A percentile compares a stretch with the other conserved stretches of the same genome.
Evolutionary conservation across 495 filamentous ascomycete species (phyloP).

Genomic region (Cairneyella variabilis): DNA sequence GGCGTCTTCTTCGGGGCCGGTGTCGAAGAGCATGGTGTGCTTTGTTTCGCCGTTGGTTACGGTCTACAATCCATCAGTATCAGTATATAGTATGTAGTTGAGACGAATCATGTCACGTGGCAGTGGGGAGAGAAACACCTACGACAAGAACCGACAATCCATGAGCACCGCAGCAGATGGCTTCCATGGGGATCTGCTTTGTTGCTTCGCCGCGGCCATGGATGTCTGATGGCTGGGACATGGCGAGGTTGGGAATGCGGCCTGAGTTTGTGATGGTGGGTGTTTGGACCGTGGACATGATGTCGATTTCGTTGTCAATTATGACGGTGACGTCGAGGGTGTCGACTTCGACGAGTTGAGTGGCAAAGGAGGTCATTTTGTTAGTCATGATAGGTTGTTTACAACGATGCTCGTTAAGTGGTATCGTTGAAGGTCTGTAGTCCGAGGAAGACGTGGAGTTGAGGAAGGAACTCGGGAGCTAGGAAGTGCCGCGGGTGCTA

Average conservation of each 20-base stretch:
- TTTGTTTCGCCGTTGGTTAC: conserved; percentile 47
- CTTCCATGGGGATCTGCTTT: conserved; percentile 48
- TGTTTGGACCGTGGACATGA: conserved; percentile 46
- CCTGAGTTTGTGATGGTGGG: conserved; percentile 44
- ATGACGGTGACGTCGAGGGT: conserved; percentile 43
- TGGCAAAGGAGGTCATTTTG: too few species aligned
- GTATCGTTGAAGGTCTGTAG: too few species aligned
- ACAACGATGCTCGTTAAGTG: too few species aligned
- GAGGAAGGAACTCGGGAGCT: too few species aligned
- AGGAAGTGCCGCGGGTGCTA: too few species aligned
- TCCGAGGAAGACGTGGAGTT: too few species aligned
- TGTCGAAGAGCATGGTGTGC: conserved; percentile 57
- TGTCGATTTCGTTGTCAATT: conserved; percentile 55
- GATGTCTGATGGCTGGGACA: conserved; percentile 21
- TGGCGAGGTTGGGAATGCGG: conserved; percentile 36
- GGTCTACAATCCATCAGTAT: conserved; percentile 34
- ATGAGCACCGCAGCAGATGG: conserved; percentile 58
- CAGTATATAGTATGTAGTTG: too few species aligned
- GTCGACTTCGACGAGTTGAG: conserved; percentile 47
- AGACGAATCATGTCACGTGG: too few species aligned
- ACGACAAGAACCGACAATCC: conserved; percentile 55
- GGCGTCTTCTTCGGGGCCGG: conserved; percentile 52
- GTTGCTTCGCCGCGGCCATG: conserved; percentile 35
- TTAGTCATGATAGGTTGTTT: too few species aligned
- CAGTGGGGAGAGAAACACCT: too few species aligned